Evolutionary conservation across 1,284 basidiomycete genomes (phyloP), one percentile per base, ranked within the genome.

Genomic region (Dichomitus squalens): DNA sequence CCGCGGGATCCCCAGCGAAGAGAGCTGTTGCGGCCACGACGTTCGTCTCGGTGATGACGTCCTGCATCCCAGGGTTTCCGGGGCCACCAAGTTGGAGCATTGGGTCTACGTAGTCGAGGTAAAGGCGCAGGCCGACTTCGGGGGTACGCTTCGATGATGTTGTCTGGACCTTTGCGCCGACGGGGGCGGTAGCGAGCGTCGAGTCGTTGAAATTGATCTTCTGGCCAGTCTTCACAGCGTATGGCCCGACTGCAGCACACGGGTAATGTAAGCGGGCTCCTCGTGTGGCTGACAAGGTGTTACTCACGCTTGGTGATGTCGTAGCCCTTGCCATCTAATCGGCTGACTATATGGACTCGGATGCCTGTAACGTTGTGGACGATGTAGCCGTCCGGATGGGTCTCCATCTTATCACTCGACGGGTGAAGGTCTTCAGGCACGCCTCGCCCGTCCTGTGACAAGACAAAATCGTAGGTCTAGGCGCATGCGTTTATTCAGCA

Each of bases 261-360:
- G 21, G 16, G 18, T 36, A 38, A 14, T 8, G 27, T 25, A 4
- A 35, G 33, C 20, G 29, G 18, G 12, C 2, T 8, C 11, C 7
- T 29, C 7, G 11, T 2, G 6, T 18, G n/a, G 21, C 34, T 7
- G 20, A 16, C n/a, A 36, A n/a, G 11, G 29, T 31, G 29, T 8
- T n/a, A 66, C 90, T 67, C 65, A 94, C 93, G 77, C 76, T 85
- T 91, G 18, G 88, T 81, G 40, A 96, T 82, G 66, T 95, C 92
- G 67, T 93, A 96, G 4, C 93, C 93, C 64, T 79, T 84, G n/a
- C 89, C 88, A 66, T 95, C 93, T 48, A 94, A 71, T 23, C 91
- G 80, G 66, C 84, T 88, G 21, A 92, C 86, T 20, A 95, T 86
- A 57, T 86, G 85, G 1, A 87, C 81, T 27, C 89, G 82, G 46